Conservation (phyloP, 2,329 filamentous ascomycete genomes). For the Colletotrichum sp. region DNA sequence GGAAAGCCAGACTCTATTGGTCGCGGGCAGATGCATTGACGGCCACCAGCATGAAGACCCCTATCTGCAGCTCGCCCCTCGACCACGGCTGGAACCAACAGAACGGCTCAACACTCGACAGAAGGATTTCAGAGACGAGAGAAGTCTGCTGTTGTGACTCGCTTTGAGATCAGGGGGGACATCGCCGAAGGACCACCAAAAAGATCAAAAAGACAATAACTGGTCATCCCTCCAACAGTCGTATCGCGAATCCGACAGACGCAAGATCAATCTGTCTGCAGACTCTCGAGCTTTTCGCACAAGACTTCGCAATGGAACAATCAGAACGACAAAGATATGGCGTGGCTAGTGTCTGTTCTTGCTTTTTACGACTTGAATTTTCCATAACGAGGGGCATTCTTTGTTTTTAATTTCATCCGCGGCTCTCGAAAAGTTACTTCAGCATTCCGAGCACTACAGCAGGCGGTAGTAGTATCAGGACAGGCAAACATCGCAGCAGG, state of each 20-base stretch:
- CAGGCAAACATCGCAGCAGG: neutral
- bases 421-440: slow-evolving; percentile 10
- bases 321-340: neutral
- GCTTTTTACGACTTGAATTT: neutral
- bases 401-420: neutral
- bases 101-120: neutral
- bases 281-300: neutral
- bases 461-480: neutral
- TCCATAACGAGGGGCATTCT: neutral
- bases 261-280: neutral
- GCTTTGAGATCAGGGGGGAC: neutral
- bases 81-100: neutral
- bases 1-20: slow-evolving; percentile 12
- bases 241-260: neutral
- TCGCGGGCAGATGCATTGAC: slow-evolving; percentile 18
- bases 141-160: neutral
- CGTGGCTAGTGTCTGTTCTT: neutral
- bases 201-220: neutral
- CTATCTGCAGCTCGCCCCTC: neutral
- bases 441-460: slow-evolving; percentile 2
- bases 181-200: neutral
- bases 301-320: neutral
- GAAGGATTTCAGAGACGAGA: neutral
- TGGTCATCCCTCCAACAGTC: neutral
- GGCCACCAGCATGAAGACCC: neutral